Percentiles rank a stretch among this genome's conserved stretches.
These are phyloP conservation scores for Capsicum chinense DNA, from an alignment of 257 asterid genomes.

Conservation along the genomic window DNA sequence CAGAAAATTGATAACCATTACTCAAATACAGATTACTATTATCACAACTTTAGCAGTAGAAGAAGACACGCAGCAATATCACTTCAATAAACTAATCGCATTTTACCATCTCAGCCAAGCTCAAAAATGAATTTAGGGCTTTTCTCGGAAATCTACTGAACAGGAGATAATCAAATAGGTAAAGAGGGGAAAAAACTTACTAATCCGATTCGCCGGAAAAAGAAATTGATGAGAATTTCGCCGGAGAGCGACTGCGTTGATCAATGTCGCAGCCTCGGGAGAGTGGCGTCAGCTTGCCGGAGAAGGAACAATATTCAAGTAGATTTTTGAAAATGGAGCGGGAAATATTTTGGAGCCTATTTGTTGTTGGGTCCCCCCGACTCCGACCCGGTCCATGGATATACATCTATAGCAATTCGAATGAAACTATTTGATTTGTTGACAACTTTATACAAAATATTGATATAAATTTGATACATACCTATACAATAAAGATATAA, in stretches of 20 bases:
- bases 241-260: neutral
- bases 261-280: neutral
- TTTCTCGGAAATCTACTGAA: neutral
- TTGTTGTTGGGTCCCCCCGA: neutral
- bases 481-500: too few relatives aligned
- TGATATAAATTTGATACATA: too few relatives aligned
- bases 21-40: neutral
- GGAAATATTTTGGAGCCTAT: neutral
- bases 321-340: conserved; percentile 19
- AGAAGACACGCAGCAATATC: neutral
- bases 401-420: neutral
- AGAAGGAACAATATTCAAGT: neutral
- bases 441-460: too few relatives aligned
- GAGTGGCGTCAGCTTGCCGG: neutral
- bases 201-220: neutral
- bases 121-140: conserved; percentile 5
- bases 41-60: neutral
- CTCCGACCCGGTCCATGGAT: neutral
- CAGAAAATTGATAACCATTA: neutral
- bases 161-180: neutral
- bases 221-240: neutral
- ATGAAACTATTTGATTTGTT: too few relatives aligned
- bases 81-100: neutral
- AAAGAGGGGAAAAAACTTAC: neutral
- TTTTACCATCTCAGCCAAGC: neutral